Conservation (phyloP, 176 grass and related monocot species). For the Melocanna baccifera region DNA sequence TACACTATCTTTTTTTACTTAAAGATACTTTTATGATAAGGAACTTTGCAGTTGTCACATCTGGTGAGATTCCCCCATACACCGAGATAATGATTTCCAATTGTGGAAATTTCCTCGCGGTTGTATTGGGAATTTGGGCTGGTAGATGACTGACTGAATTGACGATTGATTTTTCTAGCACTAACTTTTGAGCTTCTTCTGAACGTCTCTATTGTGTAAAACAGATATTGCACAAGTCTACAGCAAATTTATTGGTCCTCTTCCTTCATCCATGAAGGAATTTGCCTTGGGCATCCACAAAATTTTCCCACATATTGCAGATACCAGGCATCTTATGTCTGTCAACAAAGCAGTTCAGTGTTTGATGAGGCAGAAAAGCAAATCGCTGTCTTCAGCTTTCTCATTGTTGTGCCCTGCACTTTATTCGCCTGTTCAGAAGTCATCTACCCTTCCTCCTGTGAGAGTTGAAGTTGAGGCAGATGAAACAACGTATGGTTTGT, state of each 20-base stretch:
- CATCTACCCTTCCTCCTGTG: slow-evolving; percentile 33
- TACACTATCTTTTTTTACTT: slow-evolving; percentile 28
- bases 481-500: slow-evolving; percentile 58
- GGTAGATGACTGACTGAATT: neutral
- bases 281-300: slow-evolving; percentile 65
- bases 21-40: neutral
- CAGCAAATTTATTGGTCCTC: slow-evolving; percentile 81
- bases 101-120: neutral
- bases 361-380: slow-evolving; percentile 78
- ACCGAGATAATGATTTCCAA: neutral
- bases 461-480: slow-evolving; percentile 69
- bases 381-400: slow-evolving; percentile 89
- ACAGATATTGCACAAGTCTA: slow-evolving; percentile 88
- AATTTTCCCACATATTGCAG: slow-evolving; percentile 65
- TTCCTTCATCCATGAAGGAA: slow-evolving; percentile 75
- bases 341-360: slow-evolving; percentile 42
- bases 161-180: slow-evolving; percentile 19
- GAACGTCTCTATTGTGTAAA: slow-evolving; percentile 31
- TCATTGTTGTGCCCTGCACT: slow-evolving; percentile 61
- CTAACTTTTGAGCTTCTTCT: slow-evolving; percentile 8
- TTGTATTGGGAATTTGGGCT: neutral
- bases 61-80: neutral
- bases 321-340: slow-evolving; percentile 87
- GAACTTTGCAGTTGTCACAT: neutral
- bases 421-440: slow-evolving; percentile 32